Base-by-base conservation (phyloP, 2,329 filamentous ascomycete species). In the Didymella pinodella region DNA sequence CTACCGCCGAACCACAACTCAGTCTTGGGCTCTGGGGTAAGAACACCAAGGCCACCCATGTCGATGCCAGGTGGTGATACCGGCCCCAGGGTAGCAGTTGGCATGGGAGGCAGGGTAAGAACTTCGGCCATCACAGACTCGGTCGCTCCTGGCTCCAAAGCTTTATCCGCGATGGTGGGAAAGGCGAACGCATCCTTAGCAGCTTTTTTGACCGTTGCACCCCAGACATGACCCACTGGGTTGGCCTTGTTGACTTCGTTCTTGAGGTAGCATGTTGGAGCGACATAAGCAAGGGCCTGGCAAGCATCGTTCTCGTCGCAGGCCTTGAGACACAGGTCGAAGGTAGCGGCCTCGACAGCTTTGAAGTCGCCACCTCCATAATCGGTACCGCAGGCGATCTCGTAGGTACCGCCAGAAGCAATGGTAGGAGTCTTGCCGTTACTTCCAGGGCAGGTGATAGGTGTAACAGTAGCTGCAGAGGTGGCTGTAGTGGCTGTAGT, bases 291-390 rank as follows among this genome's bases (percentile, higher is more conserved):
- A 20, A 57, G 47, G 16, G 48, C 54, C 34, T 57, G 48, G 12
- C 54, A 57, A 47, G 54, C 54, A 44, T 57, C 48, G 12, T 57
- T 57, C 26, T 41, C 36, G 34, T 57, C 54, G 16, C 54, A 57
- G 29, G 54, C 54, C 40, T 57, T 48, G 8, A 57, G 54, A 28
- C 54, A 57, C 11, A 52, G 12, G 28, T 57, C 54, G 48, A 57
- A 57, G 2, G 54, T 48, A 28, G 49, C 44, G 16, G 48, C 32
- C 7, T 57, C 43, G n/a, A 57, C 43, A 29, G 54, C 47, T 43
- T 43, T 57, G 48, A 57, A 57, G 43, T 57, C 54, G 20, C 54
- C 54, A 14, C 54, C 54, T 1, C 8, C 38, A 22, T 57, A 52
- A 16, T 57, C 54, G 26, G 29, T 57, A 36, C 54, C 54, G 6